Base-by-base conservation (phyloP, 2,329 filamentous ascomycete species). In the Paracorniculantispora psalliotae region DNA sequence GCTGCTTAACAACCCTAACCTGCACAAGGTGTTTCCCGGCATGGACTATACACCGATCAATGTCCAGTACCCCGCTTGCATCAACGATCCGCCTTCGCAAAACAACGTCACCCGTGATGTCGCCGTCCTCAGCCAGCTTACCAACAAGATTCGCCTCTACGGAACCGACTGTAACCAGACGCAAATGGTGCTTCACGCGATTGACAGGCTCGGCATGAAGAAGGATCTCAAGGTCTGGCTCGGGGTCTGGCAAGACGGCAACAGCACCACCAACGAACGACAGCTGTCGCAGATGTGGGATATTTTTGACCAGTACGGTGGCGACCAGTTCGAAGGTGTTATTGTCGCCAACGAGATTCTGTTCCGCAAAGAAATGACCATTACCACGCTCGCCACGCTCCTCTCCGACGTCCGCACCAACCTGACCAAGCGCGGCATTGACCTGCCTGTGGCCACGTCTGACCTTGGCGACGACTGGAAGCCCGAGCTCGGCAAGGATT, bases 91-190 rank as follows among this genome's bases (percentile, higher is more conserved):
- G 1, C 89, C 93, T 0, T 92, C 88, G 35, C 93, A 97, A 71
- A 96, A 97, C 76, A 97, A 97, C 70, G 81, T 97, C 64, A 97
- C 94, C 0, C 86, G 91, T 56, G 93, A 97, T 70, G 78, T 97
- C 60, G 93, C 94, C 1, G 87, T 97, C 10, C 84, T 97, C 54
- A 92, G 90, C 13, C 92, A 96, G 71, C 79, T 97, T 46, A 96
- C 92, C 61, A 92, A 96, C 70, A 87, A 86, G 3, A 83, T 97
- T 50, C 88, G 93, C 8, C 80, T 97, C 1, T 97, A 97, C 71
- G 93, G 93, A 52, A 97, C 91, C 13, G 93, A 97, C 75, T 97
- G 93, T 81, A 97, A 97, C 73, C 93, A 97, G 74, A 97, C 93
- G 0, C 84, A 96, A 72, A 94, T 97, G 89, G 84, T 96, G 1